A percentile compares a stretch with the other conserved stretches of the same genome.
Evolutionary conservation across 495 filamentous ascomycete genomes (phyloP).

Genomic region (Penicillium malachiteum): DNA sequence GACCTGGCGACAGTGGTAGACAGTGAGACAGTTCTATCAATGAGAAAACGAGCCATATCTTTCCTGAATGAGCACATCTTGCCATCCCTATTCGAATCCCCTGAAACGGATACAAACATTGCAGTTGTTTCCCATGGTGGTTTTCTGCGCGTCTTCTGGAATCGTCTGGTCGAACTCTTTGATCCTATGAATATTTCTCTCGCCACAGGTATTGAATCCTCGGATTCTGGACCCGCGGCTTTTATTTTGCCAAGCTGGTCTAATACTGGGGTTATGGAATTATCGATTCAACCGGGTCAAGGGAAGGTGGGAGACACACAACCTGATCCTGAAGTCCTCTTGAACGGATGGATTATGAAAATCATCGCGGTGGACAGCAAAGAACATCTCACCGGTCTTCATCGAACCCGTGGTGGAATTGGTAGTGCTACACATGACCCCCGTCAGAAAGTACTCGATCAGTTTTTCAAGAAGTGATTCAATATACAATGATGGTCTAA

Average conservation of each 20-base stretch:
- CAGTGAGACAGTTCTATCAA: slow-evolving; percentile 52
- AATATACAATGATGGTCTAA: slow-evolving; percentile 13
- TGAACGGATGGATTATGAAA: slow-evolving; percentile 23
- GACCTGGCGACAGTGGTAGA: slow-evolving; percentile 10
- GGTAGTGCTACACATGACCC: slow-evolving; percentile 72
- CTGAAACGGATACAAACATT: slow-evolving; percentile 35
- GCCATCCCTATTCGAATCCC: slow-evolving; percentile 48
- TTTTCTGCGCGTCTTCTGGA: slow-evolving; percentile 67
- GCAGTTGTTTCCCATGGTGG: slow-evolving; percentile 80
- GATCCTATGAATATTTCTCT: slow-evolving; percentile 37
- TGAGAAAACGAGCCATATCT: slow-evolving; percentile 56
- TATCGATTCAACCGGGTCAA: slow-evolving; percentile 34
- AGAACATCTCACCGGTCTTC: slow-evolving; percentile 68
- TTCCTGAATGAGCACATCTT: slow-evolving; percentile 64
- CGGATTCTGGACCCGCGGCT: slow-evolving; percentile 11
- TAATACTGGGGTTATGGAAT: slow-evolving; percentile 62
- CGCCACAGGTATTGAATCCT: neutral
- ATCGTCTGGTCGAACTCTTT: slow-evolving; percentile 56
- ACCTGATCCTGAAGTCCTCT: neutral
- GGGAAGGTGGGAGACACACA: neutral
- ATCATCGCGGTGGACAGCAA: slow-evolving; percentile 46
- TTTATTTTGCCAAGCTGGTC: slow-evolving; percentile 53
- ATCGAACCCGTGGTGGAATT: slow-evolving; percentile 68
- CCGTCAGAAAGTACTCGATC: slow-evolving; percentile 68
- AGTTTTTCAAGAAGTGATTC: slow-evolving; percentile 60